Evolutionary conservation across 202 grass and related monocot species (phyloP).

Genomic region (Carex arenaria): DNA sequence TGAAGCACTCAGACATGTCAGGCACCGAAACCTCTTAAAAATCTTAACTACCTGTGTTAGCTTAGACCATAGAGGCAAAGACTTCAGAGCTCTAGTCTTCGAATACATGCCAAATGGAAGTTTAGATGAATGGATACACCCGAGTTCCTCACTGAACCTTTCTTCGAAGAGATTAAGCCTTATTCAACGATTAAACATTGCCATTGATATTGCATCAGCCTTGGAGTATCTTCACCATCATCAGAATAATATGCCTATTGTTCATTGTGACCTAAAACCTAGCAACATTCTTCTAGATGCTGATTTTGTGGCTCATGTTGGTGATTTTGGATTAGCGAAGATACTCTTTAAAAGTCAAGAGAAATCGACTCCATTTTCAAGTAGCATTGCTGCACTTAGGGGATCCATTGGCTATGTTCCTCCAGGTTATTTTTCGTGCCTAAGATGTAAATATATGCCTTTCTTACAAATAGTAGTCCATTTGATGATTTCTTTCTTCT

Average conservation of each 20-base stretch:
- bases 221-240: conserved; percentile 49
- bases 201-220: conserved; percentile 33
- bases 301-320: conserved; percentile 33
- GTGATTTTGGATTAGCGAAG: conserved; percentile 52
- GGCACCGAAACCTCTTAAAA: conserved; percentile 34
- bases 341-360: neutral
- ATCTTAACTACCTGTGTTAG: conserved; percentile 29
- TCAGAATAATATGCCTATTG: conserved; percentile 26
- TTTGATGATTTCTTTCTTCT: no score
- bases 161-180: conserved; percentile 14
- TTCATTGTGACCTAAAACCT: conserved; percentile 52
- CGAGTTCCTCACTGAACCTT: neutral
- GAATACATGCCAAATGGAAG: conserved; percentile 37
- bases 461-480: no score
- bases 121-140: conserved; percentile 32
- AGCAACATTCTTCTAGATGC: conserved; percentile 42
- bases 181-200: conserved; percentile 19
- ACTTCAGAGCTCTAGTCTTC: conserved; percentile 33
- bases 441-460: neutral
- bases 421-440: conserved; percentile 28
- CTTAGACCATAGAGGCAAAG: conserved; percentile 9
- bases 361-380: neutral
- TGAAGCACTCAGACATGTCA: conserved; percentile 19
- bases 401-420: conserved; percentile 48
- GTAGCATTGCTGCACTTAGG: conserved; percentile 16